phyloP scores from a whole-genome alignment of 441 rosid species.

The Omphalea diandra region DNA sequence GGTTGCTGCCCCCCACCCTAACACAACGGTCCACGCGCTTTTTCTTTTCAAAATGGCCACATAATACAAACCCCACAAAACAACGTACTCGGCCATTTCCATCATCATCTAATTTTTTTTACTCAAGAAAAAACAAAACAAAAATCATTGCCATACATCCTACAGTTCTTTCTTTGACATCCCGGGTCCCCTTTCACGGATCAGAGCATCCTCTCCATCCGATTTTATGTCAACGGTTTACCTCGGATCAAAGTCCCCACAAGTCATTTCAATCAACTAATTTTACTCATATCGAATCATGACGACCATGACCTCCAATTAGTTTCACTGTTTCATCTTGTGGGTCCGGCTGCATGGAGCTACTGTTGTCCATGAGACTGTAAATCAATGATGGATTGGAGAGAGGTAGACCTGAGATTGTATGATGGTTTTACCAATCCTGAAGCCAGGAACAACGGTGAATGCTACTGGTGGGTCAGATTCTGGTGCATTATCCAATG shows the following conservation, averaged over 20 bases:
- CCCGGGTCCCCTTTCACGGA: neutral
- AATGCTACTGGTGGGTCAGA: conserved; percentile 68
- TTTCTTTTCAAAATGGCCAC: neutral
- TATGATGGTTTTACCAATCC: conserved; percentile 57
- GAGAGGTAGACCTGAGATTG: conserved; percentile 76
- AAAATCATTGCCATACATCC: conserved; percentile 8
- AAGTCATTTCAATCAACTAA: neutral
- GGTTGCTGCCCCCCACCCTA: neutral
- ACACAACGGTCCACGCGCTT: neutral
- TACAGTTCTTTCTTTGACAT: conserved; percentile 20
- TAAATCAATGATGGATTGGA: conserved; percentile 13
- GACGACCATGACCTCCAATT: conserved; percentile 25
- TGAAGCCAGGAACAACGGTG: conserved; percentile 81
- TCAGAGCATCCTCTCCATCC: neutral
- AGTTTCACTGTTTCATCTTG: too few relatives aligned
- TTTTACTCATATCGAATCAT: neutral
- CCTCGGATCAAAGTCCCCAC: neutral
- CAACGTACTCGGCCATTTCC: neutral
- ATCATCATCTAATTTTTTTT: neutral
- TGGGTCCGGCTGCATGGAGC: neutral
- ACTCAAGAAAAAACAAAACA: neutral
- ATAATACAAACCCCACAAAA: conserved; percentile 20
- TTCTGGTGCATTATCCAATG: conserved; percentile 25
- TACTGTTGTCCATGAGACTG: neutral
- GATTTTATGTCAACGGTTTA: conserved; percentile 5